Conservation (phyloP, 306 rosid species). For the Pterocarpus macrocarpus region DNA sequence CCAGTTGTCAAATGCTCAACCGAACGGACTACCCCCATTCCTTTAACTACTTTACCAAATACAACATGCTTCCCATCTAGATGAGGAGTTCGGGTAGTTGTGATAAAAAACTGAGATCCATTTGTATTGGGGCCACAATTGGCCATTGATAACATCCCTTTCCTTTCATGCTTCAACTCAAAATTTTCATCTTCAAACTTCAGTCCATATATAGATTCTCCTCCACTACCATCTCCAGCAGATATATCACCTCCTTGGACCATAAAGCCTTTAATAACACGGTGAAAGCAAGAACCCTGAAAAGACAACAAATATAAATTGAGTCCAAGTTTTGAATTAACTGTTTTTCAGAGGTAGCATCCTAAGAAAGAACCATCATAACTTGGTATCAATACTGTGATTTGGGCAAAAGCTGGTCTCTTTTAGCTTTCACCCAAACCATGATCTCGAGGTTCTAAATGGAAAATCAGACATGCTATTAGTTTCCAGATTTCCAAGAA, state of each 20-base stretch:
- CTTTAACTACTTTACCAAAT: slow-evolving; percentile 76
- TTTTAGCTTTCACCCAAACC: background rate
- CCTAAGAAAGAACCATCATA: background rate
- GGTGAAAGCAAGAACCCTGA: slow-evolving; percentile 64
- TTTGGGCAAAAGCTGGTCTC: background rate
- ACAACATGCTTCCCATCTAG: slow-evolving; percentile 85
- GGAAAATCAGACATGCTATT: background rate
- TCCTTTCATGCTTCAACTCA: slow-evolving; percentile 81
- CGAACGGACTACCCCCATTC: slow-evolving; percentile 80
- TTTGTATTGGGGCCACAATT: slow-evolving; percentile 71
- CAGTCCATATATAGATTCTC: slow-evolving; percentile 76
- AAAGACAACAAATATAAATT: background rate
- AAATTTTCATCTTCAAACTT: slow-evolving; percentile 77
- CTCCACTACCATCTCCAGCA: slow-evolving; percentile 73
- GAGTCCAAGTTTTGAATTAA: background rate
- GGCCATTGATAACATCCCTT: slow-evolving; percentile 80
- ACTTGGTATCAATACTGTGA: background rate
- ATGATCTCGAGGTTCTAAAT: background rate
- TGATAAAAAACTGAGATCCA: slow-evolving; percentile 76
- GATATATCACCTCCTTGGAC: slow-evolving; percentile 86
- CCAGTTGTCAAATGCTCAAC: slow-evolving; percentile 56
- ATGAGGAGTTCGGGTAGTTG: slow-evolving; percentile 67
- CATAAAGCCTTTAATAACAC: slow-evolving; percentile 80
- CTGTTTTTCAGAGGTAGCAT: background rate
- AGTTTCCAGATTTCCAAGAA: background rate